These are phyloP conservation scores for Setaria viridis DNA, from an alignment of 202 grass and related monocot species.

Conservation along the genomic window DNA sequence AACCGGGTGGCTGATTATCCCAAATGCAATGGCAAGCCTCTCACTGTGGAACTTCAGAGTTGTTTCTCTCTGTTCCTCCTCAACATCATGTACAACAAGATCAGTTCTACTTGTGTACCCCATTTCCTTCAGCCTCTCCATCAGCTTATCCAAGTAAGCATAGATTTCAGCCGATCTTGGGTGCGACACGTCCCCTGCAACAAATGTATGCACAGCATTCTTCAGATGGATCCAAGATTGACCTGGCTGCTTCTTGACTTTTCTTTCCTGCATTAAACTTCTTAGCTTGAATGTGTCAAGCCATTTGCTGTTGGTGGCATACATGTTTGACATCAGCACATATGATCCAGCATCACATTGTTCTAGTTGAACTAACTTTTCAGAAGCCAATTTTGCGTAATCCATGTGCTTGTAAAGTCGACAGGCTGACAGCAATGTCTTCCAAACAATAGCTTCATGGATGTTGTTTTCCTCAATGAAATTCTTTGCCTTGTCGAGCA, in stretches of 20 bases:
- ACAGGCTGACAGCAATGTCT: slow-evolving; percentile 65
- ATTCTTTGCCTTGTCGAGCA: slow-evolving; percentile 51
- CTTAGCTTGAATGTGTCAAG: slow-evolving; percentile 60
- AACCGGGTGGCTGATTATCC: slow-evolving; percentile 58
- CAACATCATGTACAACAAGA: slow-evolving; percentile 62
- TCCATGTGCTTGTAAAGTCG: slow-evolving; percentile 63
- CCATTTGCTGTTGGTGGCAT: slow-evolving; percentile 71
- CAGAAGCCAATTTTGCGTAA: slow-evolving; percentile 57
- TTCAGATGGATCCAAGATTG: slow-evolving; percentile 75
- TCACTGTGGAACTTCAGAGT: slow-evolving; percentile 61
- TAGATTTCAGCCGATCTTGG: slow-evolving; percentile 58
- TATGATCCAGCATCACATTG: slow-evolving; percentile 63
- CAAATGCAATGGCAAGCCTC: slow-evolving; percentile 69
- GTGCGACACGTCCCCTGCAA: slow-evolving; percentile 50
- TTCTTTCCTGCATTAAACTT: slow-evolving; percentile 57
- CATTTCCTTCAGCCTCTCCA: slow-evolving; percentile 63
- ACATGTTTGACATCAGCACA: slow-evolving; percentile 74
- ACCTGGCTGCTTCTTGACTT: slow-evolving; percentile 58
- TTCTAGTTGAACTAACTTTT: slow-evolving; percentile 59
- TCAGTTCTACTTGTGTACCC: slow-evolving; percentile 65
- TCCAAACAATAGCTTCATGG: slow-evolving; percentile 64
- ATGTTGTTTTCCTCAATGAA: slow-evolving; percentile 68
- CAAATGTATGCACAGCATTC: slow-evolving; percentile 56
- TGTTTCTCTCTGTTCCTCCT: slow-evolving; percentile 72
- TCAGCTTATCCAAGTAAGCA: slow-evolving; percentile 52